phyloP scores from a whole-genome alignment of 2,329 filamentous ascomycete species.

The Periconia sp. region DNA sequence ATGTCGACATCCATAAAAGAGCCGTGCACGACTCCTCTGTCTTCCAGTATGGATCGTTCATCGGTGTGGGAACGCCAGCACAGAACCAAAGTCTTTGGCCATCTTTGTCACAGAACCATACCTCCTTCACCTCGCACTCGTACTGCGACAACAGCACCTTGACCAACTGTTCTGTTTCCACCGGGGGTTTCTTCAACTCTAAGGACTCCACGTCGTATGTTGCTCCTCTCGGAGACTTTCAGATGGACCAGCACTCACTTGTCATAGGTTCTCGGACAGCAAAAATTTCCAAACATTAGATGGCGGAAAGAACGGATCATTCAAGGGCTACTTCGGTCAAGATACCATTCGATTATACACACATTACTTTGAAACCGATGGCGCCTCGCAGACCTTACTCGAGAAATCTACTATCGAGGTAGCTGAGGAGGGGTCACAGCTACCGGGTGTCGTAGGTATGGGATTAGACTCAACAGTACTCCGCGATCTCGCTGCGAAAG shows the following conservation, averaged over 20 bases:
- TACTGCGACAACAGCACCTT: constrained; percentile 47
- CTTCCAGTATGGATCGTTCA: constrained; percentile 54
- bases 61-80: constrained; percentile 50
- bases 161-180: constrained; percentile 37
- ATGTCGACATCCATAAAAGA: constrained; percentile 53
- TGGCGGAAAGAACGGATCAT: constrained; percentile 22
- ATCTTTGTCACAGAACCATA: constrained; percentile 50
- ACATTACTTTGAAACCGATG: constrained; percentile 49
- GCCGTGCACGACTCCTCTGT: constrained; percentile 47
- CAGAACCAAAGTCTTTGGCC: constrained; percentile 55
- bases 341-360: constrained; percentile 48
- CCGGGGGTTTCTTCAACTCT: constrained; percentile 42
- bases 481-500: constrained; percentile 39
- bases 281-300: constrained; percentile 35
- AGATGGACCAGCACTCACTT: constrained; percentile 16
- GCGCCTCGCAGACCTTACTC: constrained; percentile 43
- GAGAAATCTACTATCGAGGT: constrained; percentile 44
- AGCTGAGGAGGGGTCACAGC: constrained; percentile 35
- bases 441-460: constrained; percentile 48
- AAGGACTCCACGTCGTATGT: constrained; percentile 40
- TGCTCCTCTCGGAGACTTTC: background rate
- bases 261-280: constrained; percentile 28
- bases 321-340: constrained; percentile 37
- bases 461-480: constrained; percentile 49
- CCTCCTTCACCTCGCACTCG: constrained; percentile 41